phyloP scores from a whole-genome alignment of 2,329 filamentous ascomycete species.

The Aspergillus ibericus region DNA sequence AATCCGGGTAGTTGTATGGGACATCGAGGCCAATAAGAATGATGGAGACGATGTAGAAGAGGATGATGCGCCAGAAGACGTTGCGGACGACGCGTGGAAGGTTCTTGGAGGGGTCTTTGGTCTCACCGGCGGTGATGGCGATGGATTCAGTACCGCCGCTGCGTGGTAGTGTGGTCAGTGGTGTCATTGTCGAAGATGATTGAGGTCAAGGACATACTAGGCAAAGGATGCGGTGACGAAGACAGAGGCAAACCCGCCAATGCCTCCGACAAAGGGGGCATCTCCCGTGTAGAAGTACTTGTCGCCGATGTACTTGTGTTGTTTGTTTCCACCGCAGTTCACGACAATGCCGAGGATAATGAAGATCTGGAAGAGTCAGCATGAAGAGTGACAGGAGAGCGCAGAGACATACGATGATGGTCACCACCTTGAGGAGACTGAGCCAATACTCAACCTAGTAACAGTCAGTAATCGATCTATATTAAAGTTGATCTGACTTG shows the following conservation, averaged over 20 bases:
- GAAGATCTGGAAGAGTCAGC: slow-evolving; percentile 49
- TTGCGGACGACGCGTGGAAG: slow-evolving; percentile 65
- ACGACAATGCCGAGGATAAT: slow-evolving; percentile 64
- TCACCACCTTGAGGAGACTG: slow-evolving; percentile 44
- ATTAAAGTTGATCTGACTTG: slow-evolving; percentile 19
- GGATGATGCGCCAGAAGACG: slow-evolving; percentile 63
- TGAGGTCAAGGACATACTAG: slow-evolving; percentile 38
- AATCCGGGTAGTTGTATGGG: slow-evolving; percentile 54
- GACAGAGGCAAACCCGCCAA: slow-evolving; percentile 66
- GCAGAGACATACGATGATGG: slow-evolving; percentile 38
- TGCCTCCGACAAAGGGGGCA: slow-evolving; percentile 65
- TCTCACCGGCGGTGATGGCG: slow-evolving; percentile 66
- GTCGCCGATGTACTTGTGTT: slow-evolving; percentile 58
- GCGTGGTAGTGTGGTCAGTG: slow-evolving; percentile 18
- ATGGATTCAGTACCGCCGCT: slow-evolving; percentile 63
- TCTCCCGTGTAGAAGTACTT: slow-evolving; percentile 60
- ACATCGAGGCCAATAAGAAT: slow-evolving; percentile 60
- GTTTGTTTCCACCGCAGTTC: slow-evolving; percentile 58
- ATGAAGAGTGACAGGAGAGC: slow-evolving; percentile 37
- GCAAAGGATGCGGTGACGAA: slow-evolving; percentile 64
- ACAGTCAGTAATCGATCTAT: background rate
- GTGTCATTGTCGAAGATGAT: background rate
- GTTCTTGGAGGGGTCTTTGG: slow-evolving; percentile 60
- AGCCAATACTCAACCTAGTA: slow-evolving; percentile 43
- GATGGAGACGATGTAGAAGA: slow-evolving; percentile 56